phyloP scores from a whole-genome alignment of 1,139 yeast genomes.

The Sugiyamaella pinicola region DNA sequence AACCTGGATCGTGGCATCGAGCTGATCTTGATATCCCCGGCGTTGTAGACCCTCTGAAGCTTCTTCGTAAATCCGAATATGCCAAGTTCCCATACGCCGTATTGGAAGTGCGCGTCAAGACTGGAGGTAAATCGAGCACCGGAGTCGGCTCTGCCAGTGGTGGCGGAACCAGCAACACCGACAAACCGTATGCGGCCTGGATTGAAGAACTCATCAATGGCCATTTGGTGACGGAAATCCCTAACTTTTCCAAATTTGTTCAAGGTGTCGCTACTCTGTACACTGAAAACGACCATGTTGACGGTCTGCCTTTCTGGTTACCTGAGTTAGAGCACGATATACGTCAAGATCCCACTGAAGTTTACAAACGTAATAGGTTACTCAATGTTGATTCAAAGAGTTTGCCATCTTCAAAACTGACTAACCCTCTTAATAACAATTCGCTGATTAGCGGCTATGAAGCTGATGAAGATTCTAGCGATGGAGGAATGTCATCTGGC shows the following conservation, averaged over 20 bases:
- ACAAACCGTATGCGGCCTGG: constrained; percentile 63
- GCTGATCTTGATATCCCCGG: constrained; percentile 78
- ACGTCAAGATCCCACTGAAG: constrained; percentile 73
- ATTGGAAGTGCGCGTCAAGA: constrained; percentile 75
- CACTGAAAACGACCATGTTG: constrained; percentile 87
- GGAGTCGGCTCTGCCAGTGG: constrained; percentile 40
- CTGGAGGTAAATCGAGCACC: constrained; percentile 19
- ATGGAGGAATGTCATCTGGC: constrained; percentile 30
- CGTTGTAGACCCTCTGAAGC: constrained; percentile 65
- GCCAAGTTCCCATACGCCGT: constrained; percentile 87
- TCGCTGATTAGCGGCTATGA: constrained; percentile 27
- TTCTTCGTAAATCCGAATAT: constrained; percentile 83
- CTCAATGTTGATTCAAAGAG: constrained; percentile 20
- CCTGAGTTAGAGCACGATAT: constrained; percentile 85
- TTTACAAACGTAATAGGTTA: constrained; percentile 58
- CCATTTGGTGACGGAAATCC: constrained; percentile 86
- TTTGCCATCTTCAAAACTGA: constrained; percentile 13
- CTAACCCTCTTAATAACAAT: constrained; percentile 17
- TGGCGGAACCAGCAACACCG: constrained; percentile 20
- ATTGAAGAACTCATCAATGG: constrained; percentile 81
- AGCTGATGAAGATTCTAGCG: constrained; percentile 37
- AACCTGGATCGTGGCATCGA: constrained; percentile 89
- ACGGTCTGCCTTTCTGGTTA: constrained; percentile 91
- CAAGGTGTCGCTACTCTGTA: constrained; percentile 89
- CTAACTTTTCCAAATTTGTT: constrained; percentile 84